A percentile compares a stretch with the other conserved stretches of the same genome.
phyloP scores from a whole-genome alignment of 2,329 filamentous ascomycete genomes.

The Didymella exigua region DNA sequence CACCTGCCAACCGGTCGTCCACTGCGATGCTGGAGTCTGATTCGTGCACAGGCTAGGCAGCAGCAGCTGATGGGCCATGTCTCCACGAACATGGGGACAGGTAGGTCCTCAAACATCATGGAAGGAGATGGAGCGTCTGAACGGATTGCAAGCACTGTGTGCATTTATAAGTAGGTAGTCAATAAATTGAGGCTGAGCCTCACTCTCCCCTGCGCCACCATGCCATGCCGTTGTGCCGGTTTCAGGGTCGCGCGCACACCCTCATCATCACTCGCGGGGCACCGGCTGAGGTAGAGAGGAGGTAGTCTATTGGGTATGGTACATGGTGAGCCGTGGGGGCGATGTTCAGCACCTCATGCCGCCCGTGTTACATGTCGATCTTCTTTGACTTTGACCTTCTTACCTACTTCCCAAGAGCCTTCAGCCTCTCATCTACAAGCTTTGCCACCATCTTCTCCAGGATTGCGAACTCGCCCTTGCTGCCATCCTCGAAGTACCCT shows the following conservation, averaged over 20 bases:
- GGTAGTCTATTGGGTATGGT: constrained; percentile 9
- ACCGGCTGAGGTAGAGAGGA: background rate
- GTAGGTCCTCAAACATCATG: background rate
- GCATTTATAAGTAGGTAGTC: constrained; percentile 35
- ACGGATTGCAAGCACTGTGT: constrained; percentile 1
- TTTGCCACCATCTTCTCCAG: constrained; percentile 63
- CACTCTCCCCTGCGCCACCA: constrained; percentile 37
- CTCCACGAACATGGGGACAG: background rate
- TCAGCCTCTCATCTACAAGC: constrained; percentile 74
- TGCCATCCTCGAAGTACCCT: constrained; percentile 72
- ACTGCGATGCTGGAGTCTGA: constrained; percentile 21
- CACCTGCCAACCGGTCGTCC: constrained; percentile 20
- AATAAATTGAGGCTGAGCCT: constrained; percentile 39
- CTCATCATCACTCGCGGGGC: constrained; percentile 23
- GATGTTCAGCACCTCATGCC: too few relatives aligned
- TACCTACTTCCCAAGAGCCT: constrained; percentile 46
- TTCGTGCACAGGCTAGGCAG: constrained; percentile 33
- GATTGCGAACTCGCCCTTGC: constrained; percentile 57
- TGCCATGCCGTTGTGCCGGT: constrained; percentile 24
- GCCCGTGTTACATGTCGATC: too few relatives aligned
- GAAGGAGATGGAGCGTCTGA: background rate
- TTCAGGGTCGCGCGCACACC: constrained; percentile 25
- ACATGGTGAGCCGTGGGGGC: background rate
- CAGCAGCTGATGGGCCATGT: constrained; percentile 14
- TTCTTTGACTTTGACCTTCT: too few relatives aligned